Evolutionary conservation across 805 yeast genomes (phyloP), one percentile per base, ranked within the genome.

Genomic region (Sungouiozyma ichnusensis): DNA sequence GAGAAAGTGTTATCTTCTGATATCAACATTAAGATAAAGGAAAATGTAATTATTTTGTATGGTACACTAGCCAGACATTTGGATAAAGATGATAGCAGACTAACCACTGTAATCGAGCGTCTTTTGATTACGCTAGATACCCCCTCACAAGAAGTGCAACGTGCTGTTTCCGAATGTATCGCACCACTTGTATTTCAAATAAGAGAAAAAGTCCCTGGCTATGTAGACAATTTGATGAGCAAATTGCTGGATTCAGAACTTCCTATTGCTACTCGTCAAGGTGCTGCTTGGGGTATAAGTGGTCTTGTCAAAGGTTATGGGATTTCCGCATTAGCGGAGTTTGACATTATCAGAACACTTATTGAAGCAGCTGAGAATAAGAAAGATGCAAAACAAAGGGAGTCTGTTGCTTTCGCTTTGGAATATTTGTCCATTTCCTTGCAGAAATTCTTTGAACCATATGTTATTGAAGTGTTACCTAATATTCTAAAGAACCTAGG

Each of bases 221-320:
- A 81, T 49, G 64, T 85, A 44, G 82, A 79, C 32, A 50, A 54
- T 3, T 65, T 87, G 39, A 73, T 84, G 54, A 74, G 67, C 4
- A 77, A 73, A 49, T 65, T 88, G 19, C 77, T 84, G 55, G 61
- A 64, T 36, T 60, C 71, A 4, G 63, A 65, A 4, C 44, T 47
- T 1, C 52, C 58, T 8, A 54, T 67, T 33, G 73, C 74, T 1
- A 67, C 70, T n/a, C 73, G 95, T 57, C 74, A 90, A 49, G 99
- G 97, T 55, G 90, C 96, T 2, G 97, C 97, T 1, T 87, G 85
- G 65, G 98, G 97, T 61, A 73, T 92, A 52, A 84, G 97, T 17
- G 99, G 99, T 48, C 64, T 92, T 36, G 90, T 84, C 2, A 81
- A 85, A 55, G 98, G 99, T 44, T 73, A 77, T 17, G 98, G 98